These are phyloP conservation scores for Durio zibethinus DNA, from an alignment of 345 rosid species.

Conservation along the genomic window DNA sequence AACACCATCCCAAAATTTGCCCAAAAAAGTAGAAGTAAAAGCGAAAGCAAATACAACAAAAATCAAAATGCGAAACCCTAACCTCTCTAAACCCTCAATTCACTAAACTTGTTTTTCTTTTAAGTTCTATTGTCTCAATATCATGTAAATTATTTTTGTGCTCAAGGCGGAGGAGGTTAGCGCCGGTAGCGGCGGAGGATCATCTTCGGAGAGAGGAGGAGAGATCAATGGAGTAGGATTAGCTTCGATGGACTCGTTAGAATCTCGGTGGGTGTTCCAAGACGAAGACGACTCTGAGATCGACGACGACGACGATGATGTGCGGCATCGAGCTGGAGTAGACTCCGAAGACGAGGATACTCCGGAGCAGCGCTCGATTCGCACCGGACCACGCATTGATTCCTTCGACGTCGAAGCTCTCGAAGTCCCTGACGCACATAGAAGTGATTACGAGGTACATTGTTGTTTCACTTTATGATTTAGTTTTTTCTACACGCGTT, in stretches of 20 bases:
- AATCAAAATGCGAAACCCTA: neutral
- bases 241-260: constrained; percentile 71
- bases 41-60: neutral
- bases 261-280: constrained; percentile 93
- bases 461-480: neutral
- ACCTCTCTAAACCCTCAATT: neutral
- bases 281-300: constrained; percentile 78
- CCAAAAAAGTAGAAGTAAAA: neutral
- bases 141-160: neutral
- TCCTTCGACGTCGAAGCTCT: constrained; percentile 98
- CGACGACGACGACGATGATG: constrained; percentile 29
- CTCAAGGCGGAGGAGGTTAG: constrained; percentile 58
- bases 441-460: constrained; percentile 71
- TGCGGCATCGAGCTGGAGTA: constrained; percentile 30
- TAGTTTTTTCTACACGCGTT: neutral
- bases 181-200: constrained; percentile 40
- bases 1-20: neutral
- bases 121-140: neutral
- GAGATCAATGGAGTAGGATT: constrained; percentile 47
- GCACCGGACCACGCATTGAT: constrained; percentile 83
- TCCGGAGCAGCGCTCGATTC: constrained; percentile 70
- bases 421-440: constrained; percentile 75
- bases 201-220: constrained; percentile 41
- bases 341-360: constrained; percentile 87
- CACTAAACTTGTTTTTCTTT: neutral